These are phyloP conservation scores for Lachancea waltii DNA, from an alignment of 805 yeast genomes.

Conservation along the genomic window DNA sequence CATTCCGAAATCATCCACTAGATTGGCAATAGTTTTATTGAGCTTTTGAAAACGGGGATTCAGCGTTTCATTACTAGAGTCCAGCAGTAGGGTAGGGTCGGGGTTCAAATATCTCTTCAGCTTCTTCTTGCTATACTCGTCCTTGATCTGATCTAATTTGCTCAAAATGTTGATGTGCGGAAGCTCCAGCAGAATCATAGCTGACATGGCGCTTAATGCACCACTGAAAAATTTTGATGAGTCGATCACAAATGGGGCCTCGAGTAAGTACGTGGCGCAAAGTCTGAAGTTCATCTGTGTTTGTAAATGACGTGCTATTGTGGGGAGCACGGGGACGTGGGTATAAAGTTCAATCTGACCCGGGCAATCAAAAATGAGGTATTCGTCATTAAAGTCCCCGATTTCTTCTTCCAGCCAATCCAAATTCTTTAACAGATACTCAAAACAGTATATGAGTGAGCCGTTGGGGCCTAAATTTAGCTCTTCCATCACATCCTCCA, in stretches of 20 bases:
- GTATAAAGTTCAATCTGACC: constrained; percentile 95
- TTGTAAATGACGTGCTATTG: constrained; percentile 78
- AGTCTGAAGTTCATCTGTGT: constrained; percentile 74
- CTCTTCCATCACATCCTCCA: constrained; percentile 95
- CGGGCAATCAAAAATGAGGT: constrained; percentile 90
- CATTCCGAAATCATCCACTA: constrained; percentile 98
- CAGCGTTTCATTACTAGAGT: constrained; percentile 42
- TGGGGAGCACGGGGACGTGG: constrained; percentile 89
- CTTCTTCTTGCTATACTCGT: constrained; percentile 66
- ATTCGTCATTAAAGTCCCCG: constrained; percentile 93
- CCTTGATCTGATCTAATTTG: constrained; percentile 79
- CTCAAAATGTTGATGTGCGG: constrained; percentile 92
- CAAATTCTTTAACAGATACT: constrained; percentile 76
- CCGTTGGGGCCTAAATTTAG: constrained; percentile 93
- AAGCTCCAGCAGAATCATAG: constrained; percentile 89
- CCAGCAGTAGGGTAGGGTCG: constrained; percentile 69
- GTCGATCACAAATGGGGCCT: constrained; percentile 91
- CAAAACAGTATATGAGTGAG: constrained; percentile 87
- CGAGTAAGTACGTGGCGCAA: constrained; percentile 88
- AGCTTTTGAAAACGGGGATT: constrained; percentile 63
- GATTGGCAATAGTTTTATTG: constrained; percentile 75
- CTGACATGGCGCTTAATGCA: constrained; percentile 94
- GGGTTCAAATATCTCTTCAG: constrained; percentile 84
- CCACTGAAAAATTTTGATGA: constrained; percentile 91
- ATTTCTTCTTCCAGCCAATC: constrained; percentile 98